Base-by-base conservation (phyloP, 2,329 filamentous ascomycete species). In the Cordyceps cateniannulata region DNA sequence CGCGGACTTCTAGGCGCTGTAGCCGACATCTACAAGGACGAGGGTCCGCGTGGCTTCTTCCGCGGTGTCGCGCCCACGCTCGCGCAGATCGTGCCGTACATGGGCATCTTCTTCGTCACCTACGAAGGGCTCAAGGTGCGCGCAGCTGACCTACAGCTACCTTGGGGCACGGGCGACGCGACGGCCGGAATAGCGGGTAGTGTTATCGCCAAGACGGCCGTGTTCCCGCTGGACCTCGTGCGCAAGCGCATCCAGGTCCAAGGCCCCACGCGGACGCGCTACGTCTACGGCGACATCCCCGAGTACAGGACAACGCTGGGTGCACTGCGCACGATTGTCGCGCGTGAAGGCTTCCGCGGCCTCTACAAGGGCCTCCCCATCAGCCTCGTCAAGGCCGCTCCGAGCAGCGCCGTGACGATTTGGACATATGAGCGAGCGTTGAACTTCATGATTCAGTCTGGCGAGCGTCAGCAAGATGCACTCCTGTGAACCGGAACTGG, bases 191-290 rank as follows among this genome's bases (percentile, higher is more conserved):
- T 95, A 3, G 64, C 89, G 2, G 92, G 92, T 0, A 93, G 90
- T 64, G 78, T 96, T 2, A 67, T 91, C 24, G 88, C 91, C 48
- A 99, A 99, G 77, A 96, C 92, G 35, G 85, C 84, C 1, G 91
- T 97, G 12, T 99, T 98, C 67, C 95, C 95, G 18, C 80, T 99
- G 25, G 95, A 99, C 71, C 85, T 96, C 29, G 91, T 97, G 40
- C 81, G 95, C 65, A 99, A 98, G 78, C 82, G 95, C 51, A 82
- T 99, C 66, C 95, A 99, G 75, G 92, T 99, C 3, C 95, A 99
- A 73, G 95, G 95, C 0, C 95, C 95, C 1, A 96, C 89, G 63
- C 81, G 93, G 63, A 76, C 76, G 42, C 80, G 80, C 65, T 99
- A 97, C 72, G 85, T 93, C 18, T 89, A 96, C 73, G 84, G 85